A percentile compares a stretch with the other conserved stretches of the same genome.
These are phyloP conservation scores for Blastobotrys muscicola DNA, from an alignment of 805 yeast species.

Conservation along the genomic window DNA sequence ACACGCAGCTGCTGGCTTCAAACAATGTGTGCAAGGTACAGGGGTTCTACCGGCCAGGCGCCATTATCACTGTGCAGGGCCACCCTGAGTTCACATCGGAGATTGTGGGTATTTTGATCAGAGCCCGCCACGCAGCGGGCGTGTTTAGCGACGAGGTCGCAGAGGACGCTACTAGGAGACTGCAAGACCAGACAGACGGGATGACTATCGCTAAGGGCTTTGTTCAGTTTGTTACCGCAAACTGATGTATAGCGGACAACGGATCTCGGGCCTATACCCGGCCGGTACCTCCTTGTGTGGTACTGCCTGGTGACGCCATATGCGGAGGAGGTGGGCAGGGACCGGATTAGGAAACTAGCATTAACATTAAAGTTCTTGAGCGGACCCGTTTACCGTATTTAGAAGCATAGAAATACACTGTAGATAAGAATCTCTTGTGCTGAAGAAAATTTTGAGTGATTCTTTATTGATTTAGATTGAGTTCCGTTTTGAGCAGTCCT, in stretches of 20 bases:
- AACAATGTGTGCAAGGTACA: conserved; percentile 52
- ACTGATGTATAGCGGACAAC: no score
- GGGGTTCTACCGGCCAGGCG: conserved; percentile 48
- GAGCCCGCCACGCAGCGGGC: conserved; percentile 10
- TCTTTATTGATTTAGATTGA: neutral
- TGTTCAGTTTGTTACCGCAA: conserved; percentile 11
- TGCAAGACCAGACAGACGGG: conserved; percentile 15
- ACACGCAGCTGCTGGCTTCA: conserved; percentile 39
- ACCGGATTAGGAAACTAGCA: neutral
- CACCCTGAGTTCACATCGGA: conserved; percentile 70
- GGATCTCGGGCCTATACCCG: no score
- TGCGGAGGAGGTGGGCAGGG: neutral
- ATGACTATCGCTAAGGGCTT: conserved; percentile 14
- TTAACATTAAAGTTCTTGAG: no score
- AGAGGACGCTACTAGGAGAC: conserved; percentile 8
- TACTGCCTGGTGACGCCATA: no score
- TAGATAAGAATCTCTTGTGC: no score
- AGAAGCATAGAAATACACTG: no score
- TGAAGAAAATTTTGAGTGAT: neutral
- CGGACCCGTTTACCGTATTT: no score
- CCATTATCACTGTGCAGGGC: conserved; percentile 68
- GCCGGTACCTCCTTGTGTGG: no score
- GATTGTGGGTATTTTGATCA: conserved; percentile 12
- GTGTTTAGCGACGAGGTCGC: conserved; percentile 10
- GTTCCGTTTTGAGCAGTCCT: neutral